Evolutionary conservation across 305 asterid species (phyloP).

Genomic region (Petunia hybrid): DNA sequence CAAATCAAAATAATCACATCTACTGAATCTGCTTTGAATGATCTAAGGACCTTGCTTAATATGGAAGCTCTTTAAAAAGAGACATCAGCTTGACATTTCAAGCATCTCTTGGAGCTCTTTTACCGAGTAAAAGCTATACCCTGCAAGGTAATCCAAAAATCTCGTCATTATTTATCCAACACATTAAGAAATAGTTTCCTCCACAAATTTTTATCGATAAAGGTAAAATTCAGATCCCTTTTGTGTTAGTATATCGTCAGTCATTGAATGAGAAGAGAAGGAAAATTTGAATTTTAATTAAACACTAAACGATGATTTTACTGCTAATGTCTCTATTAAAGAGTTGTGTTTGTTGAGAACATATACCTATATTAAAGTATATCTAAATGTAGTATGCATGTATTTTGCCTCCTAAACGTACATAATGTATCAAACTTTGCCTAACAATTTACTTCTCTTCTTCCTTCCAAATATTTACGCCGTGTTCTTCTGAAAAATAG

Average conservation of each 20-base stretch:
- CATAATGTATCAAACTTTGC: too few species aligned
- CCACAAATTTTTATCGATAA: conserved; percentile 23
- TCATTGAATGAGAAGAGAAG: too few species aligned
- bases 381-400: too few species aligned
- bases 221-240: background rate
- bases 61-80: background rate
- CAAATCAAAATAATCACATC: background rate
- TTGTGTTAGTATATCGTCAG: background rate
- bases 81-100: background rate
- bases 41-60: background rate
- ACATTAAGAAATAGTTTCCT: background rate
- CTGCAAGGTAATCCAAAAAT: background rate
- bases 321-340: too few species aligned
- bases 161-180: background rate
- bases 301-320: too few species aligned
- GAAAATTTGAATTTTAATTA: too few species aligned
- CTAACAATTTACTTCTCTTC: too few species aligned
- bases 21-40: background rate
- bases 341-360: too few species aligned
- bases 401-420: too few species aligned
- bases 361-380: too few species aligned
- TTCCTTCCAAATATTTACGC: too few species aligned
- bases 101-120: background rate
- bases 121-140: background rate
- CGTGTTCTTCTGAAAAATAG: too few species aligned